Evolutionary conservation across 352 stramenopile species (phyloP), one percentile per base, ranked within the genome.

Genomic region (Aphanomyces euteiches): DNA sequence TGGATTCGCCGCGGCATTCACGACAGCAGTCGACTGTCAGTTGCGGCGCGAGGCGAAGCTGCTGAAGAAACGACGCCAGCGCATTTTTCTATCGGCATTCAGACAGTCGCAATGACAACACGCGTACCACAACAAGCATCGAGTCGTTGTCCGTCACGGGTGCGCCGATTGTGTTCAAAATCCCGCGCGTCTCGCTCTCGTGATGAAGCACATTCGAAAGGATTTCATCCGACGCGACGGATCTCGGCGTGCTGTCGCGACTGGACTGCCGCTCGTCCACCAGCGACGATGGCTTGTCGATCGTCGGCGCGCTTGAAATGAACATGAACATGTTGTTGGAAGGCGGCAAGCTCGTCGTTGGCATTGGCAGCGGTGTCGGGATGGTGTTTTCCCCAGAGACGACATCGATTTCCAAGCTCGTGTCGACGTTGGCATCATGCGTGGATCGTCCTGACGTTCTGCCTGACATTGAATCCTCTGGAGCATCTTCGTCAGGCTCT

Each of bases 41-140:
- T 38, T 90, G 79, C 0, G 85, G 85, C 56, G 81, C 87, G 0
- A 84, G 73, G n/a, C 86, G 83, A 78, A 92, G 88, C 19, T 94
- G 83, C 66, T 94, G 90, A 7, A 91, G 82, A 37, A 93, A 80
- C 2, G 75, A 78, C 2, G 85, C 90, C 3, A 93, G 75, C 34
- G 85, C 77, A 0, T 76, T 80, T 67, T 93, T 70, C 64, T 70
- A 70, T 7, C 37, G n/a, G 0, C 4, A 61, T 34, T 47, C 15
- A 40, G 64, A 48, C 1, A 15, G 45, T 39, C n/a, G 47, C 12
- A 1, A 40, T 2, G 5, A 10, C 7, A 0, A 38, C 21, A 8
- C 37, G 60, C 43, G 8, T 54, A 70, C 64, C 17, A 63, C 64
- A 28, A 70, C 64, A 47, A 70, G 5, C 17, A 70, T 45, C n/a